Percentiles rank a stretch among this genome's conserved stretches.
Conservation (phyloP, 108 stramenopile species). For the Thalassiosira profunda region DNA sequence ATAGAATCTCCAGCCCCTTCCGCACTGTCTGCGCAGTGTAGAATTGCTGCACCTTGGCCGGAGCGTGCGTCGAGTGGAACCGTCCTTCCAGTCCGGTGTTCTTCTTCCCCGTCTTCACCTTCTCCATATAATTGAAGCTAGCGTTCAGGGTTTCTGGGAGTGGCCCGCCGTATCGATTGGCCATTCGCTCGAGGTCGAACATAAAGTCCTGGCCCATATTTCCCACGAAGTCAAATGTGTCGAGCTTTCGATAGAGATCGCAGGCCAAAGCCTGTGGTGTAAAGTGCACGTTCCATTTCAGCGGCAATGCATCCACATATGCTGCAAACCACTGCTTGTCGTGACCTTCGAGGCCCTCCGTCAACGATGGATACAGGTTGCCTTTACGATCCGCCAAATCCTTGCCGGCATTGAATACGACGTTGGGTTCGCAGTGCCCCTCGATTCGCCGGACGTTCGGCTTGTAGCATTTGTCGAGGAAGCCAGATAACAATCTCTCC, state of each 20-base stretch:
- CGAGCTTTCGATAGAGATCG: slow-evolving; percentile 56
- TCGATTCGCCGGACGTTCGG: slow-evolving; percentile 16
- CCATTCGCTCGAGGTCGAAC: slow-evolving; percentile 41
- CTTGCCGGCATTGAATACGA: slow-evolving; percentile 29
- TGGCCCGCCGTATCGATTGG: slow-evolving; percentile 15
- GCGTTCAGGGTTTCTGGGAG: slow-evolving; percentile 16
- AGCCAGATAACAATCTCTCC: slow-evolving; percentile 65
- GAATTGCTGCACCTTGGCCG: slow-evolving; percentile 40
- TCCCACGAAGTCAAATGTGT: slow-evolving; percentile 58
- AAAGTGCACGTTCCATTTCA: slow-evolving; percentile 78
- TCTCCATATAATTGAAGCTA: slow-evolving; percentile 26
- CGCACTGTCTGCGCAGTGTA: slow-evolving; percentile 61
- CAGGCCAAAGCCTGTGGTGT: slow-evolving; percentile 58
- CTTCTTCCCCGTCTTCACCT: neutral
- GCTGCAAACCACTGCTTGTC: slow-evolving; percentile 53
- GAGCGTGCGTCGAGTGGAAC: slow-evolving; percentile 21
- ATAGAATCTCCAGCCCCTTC: slow-evolving; percentile 59
- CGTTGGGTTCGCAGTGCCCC: slow-evolving; percentile 51
- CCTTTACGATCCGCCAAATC: neutral
- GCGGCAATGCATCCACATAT: slow-evolving; percentile 62
- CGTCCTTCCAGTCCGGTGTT: slow-evolving; percentile 23
- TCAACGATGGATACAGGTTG: slow-evolving; percentile 10
- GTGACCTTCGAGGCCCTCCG: slow-evolving; percentile 9
- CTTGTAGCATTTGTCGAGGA: slow-evolving; percentile 63
- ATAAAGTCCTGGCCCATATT: slow-evolving; percentile 53